These are phyloP conservation scores for Lolium perenne DNA, from an alignment of 176 grass and related monocot genomes.

Conservation along the genomic window DNA sequence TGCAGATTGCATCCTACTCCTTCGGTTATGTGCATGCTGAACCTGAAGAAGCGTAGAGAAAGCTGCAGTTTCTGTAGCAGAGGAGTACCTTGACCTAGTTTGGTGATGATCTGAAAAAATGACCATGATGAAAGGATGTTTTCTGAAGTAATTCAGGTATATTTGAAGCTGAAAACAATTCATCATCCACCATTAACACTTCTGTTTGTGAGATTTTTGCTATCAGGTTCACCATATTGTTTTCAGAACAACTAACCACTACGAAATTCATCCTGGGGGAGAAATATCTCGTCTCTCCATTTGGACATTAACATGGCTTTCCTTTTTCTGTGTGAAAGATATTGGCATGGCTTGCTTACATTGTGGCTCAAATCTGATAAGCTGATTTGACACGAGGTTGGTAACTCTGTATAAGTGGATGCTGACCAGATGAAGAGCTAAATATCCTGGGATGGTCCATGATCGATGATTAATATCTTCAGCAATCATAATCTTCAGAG, in stretches of 20 bases:
- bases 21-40: not conserved
- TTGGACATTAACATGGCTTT: not conserved
- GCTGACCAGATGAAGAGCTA: not conserved
- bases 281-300: not conserved
- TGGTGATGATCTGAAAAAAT: too few species aligned
- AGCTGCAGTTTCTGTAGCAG: not conserved
- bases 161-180: conserved; percentile 1
- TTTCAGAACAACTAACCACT: not conserved
- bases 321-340: not conserved
- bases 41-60: not conserved
- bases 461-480: conserved; percentile 5
- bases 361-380: not conserved
- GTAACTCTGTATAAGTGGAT: not conserved
- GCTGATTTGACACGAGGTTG: not conserved
- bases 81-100: too few species aligned
- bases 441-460: conserved; percentile 2
- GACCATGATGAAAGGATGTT: too few species aligned
- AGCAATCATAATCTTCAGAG: not conserved
- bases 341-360: not conserved
- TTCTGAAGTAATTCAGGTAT: not conserved
- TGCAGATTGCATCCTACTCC: not conserved
- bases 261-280: not conserved
- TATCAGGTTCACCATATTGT: not conserved
- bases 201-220: not conserved
- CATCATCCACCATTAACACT: not conserved